Base-by-base conservation (phyloP, 2,329 filamentous ascomycete species). In the Leptographium flavum region DNA sequence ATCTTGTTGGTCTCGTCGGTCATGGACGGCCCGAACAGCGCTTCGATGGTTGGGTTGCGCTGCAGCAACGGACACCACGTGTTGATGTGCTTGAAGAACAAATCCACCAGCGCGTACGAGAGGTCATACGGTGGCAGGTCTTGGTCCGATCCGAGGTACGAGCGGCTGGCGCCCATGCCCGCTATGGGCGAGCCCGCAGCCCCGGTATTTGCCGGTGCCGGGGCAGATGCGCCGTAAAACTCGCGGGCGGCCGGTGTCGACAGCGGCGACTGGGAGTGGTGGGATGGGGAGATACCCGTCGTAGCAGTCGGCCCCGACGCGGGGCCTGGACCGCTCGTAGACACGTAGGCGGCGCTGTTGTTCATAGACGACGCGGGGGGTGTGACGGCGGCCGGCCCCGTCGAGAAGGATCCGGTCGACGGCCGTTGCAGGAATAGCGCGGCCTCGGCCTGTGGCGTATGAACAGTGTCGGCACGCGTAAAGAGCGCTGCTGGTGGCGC, bases 31-130 rank as follows among this genome's bases (percentile, higher is more conserved):
- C 86, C 86, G 53, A 94, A 94, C 0, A 94, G 69, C 0, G 79
- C 78, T 54, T 94, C 84, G 9, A 94, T 62, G 0, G 87, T 94
- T 4, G 82, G 79, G 56, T 84, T 79, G 21, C 86, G 77, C 61
- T 94, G 86, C n/a, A 94, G 67, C 22, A 94, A 92, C 0, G 88
- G 87, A 58, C 87, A 94, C 81, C 83, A 87, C 0, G 81, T 82
- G 55, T 87, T 86, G 58, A 87, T 76, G 55, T 87, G 79, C 50
- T 85, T 83, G 56, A 87, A 87, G 57, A 85, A 87, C 1, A 87
- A 68, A 53, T 87, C 82, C 7, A 82, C 81, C 11, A 87, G 62
- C 2, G 78, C 72, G 54, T 86, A 87, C 1, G 87, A 63, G 6
- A 87, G 63, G 56, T 86, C 81, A 53, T 86, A 85, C 1, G 82